phyloP scores from a whole-genome alignment of 768 basidiomycete genomes.

The Rhodotorula babjevae region DNA sequence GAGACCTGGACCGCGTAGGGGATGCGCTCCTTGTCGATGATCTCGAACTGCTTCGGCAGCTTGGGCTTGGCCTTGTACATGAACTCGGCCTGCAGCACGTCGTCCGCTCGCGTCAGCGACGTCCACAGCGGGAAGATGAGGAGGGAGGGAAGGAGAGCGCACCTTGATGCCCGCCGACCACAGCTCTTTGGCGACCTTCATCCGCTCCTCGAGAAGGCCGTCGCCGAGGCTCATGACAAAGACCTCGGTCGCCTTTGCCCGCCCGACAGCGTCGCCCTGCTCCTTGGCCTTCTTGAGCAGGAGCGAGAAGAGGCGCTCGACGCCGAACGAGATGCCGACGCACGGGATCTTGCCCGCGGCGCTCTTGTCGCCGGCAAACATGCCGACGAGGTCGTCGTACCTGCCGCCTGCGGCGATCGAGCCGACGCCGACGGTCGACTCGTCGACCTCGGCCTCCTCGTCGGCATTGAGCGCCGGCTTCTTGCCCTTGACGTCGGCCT shows the following conservation, averaged over 20 bases:
- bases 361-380: conserved; percentile 56
- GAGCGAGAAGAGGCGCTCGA: conserved; percentile 88
- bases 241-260: conserved; percentile 77
- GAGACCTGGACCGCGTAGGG: conserved; percentile 93
- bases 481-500: conserved; percentile 48
- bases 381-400: conserved; percentile 89
- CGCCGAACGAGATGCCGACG: conserved; percentile 83
- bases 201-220: conserved; percentile 77
- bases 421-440: conserved; percentile 90
- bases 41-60: conserved; percentile 75
- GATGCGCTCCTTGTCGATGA: conserved; percentile 82
- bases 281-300: conserved; percentile 70
- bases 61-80: conserved; percentile 90
- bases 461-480: conserved; percentile 48
- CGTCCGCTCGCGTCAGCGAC: no score
- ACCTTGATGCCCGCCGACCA: conserved; percentile 86
- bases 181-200: conserved; percentile 70
- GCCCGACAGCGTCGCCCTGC: conserved; percentile 52
- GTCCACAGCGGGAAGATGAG: not conserved
- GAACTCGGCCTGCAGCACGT: conserved; percentile 68
- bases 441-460: conserved; percentile 81
- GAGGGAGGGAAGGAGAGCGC: conserved; percentile 37
- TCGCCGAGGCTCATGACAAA: conserved; percentile 90
- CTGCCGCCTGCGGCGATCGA: conserved; percentile 98
- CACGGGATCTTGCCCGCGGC: conserved; percentile 61